These are phyloP conservation scores for Aspergillus egyptiacus DNA, from an alignment of 495 filamentous ascomycete species.

Conservation along the genomic window DNA sequence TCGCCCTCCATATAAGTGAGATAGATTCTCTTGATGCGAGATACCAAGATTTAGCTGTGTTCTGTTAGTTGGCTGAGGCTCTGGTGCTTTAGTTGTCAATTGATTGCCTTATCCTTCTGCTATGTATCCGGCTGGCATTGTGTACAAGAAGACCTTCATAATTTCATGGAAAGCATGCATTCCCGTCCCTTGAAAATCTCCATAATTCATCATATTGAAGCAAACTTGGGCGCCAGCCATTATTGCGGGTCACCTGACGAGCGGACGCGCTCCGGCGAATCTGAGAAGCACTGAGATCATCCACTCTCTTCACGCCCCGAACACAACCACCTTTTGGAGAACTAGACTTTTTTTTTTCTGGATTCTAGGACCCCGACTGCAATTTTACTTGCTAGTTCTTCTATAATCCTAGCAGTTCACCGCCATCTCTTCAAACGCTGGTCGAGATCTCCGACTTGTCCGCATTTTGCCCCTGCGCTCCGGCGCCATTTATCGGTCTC, in stretches of 20 bases:
- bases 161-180: neutral
- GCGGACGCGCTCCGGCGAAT: constrained; percentile 29
- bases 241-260: constrained; percentile 31
- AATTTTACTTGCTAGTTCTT: neutral
- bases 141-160: neutral
- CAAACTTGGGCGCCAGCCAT: constrained; percentile 2
- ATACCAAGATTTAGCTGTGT: constrained; percentile 40
- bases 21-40: constrained; percentile 44
- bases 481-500: constrained; percentile 27
- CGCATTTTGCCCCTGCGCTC: constrained; percentile 16
- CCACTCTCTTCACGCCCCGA: constrained; percentile 22
- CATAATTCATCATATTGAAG: too few relatives aligned
- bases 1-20: constrained; percentile 35
- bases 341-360: constrained; percentile 9
- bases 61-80: constrained; percentile 15
- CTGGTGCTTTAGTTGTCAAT: constrained; percentile 8
- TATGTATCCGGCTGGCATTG: neutral
- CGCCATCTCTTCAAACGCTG: neutral
- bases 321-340: constrained; percentile 12
- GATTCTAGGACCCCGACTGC: neutral
- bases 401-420: neutral
- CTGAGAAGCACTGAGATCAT: constrained; percentile 32
- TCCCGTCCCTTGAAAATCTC: too few relatives aligned
- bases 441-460: neutral
- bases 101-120: constrained; percentile 9